Evolutionary conservation across 805 yeast genomes (phyloP).

Genomic region (Suhomyces pyralidae): DNA sequence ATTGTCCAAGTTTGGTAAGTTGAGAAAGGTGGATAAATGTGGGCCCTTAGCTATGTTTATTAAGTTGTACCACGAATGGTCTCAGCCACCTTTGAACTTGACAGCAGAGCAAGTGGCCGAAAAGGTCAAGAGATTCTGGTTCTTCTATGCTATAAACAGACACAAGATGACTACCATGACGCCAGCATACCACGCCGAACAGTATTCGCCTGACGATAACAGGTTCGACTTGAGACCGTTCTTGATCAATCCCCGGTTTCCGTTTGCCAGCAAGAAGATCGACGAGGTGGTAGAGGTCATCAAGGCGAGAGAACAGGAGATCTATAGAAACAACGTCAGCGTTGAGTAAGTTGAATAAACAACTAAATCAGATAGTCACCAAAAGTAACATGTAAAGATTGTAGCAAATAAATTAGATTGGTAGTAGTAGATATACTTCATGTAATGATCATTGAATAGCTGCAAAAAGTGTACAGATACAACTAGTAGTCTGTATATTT

Average conservation of each 20-base stretch:
- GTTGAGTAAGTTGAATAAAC: conserved; percentile 37
- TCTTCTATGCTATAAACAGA: conserved; percentile 90
- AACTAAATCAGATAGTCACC: neutral
- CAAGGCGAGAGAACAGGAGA: conserved; percentile 40
- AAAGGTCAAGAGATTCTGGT: conserved; percentile 90
- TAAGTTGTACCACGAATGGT: conserved; percentile 89
- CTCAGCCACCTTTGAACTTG: conserved; percentile 59
- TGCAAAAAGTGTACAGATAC: no score
- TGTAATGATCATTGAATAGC: no score
- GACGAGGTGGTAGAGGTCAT: conserved; percentile 67
- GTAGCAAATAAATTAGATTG: no score
- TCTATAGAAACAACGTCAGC: conserved; percentile 32
- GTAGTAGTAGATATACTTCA: neutral
- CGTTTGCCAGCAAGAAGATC: conserved; percentile 87
- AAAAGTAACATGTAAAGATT: no score
- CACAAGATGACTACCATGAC: conserved; percentile 98
- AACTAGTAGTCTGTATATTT: no score
- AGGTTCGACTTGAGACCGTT: conserved; percentile 96
- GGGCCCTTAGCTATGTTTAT: conserved; percentile 96
- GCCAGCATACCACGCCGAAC: conserved; percentile 97
- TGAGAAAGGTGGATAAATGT: conserved; percentile 89
- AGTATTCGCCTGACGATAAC: conserved; percentile 96
- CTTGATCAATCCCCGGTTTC: conserved; percentile 81
- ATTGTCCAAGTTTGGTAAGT: conserved; percentile 81
- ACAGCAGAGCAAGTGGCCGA: conserved; percentile 84